These are phyloP conservation scores for Liriodendron chinense DNA, from an alignment of 164 flowering plant genomes.

Conservation along the genomic window DNA sequence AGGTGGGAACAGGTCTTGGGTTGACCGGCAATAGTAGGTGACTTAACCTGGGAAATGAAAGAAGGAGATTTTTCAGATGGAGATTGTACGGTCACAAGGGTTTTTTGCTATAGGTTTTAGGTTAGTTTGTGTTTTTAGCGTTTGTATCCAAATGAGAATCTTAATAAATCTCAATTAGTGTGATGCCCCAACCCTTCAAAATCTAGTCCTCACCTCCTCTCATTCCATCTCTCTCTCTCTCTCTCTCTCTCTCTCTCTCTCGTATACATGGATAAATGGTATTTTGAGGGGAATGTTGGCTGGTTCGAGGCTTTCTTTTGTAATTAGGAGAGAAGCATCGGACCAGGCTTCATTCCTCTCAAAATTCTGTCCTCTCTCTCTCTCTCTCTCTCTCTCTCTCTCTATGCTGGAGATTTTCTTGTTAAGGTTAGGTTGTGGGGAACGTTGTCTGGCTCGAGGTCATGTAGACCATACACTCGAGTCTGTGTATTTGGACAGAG, in stretches of 20 bases:
- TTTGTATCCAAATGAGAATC: neutral
- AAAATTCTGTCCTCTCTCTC: constrained; percentile 13
- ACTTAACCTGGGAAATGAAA: constrained; percentile 11
- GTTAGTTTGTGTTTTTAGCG: neutral
- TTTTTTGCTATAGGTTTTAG: neutral
- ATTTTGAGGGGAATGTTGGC: constrained; percentile 23
- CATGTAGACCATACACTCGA: neutral
- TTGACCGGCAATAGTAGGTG: constrained; percentile 6
- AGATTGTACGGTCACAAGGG: neutral
- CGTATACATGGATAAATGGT: constrained; percentile 1
- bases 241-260: constrained; percentile 9
- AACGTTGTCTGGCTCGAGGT: constrained; percentile 17
- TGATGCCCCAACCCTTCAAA: constrained; percentile 1
- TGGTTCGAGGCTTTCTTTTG: constrained; percentile 17
- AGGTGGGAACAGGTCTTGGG: constrained; percentile 4
- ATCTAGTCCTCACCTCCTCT: neutral
- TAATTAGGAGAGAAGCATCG: constrained; percentile 37
- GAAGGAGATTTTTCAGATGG: constrained; percentile 9
- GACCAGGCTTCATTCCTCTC: constrained; percentile 93
- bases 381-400: neutral
- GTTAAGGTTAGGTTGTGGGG: constrained; percentile 13
- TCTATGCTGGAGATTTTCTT: neutral
- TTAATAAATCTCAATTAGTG: neutral
- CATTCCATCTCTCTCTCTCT: constrained; percentile 1
- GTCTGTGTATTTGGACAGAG: neutral